A percentile compares a stretch with the other conserved stretches of the same genome.
Conservation (phyloP, 2,329 filamentous ascomycete species). For the Cercospora berteroae region DNA sequence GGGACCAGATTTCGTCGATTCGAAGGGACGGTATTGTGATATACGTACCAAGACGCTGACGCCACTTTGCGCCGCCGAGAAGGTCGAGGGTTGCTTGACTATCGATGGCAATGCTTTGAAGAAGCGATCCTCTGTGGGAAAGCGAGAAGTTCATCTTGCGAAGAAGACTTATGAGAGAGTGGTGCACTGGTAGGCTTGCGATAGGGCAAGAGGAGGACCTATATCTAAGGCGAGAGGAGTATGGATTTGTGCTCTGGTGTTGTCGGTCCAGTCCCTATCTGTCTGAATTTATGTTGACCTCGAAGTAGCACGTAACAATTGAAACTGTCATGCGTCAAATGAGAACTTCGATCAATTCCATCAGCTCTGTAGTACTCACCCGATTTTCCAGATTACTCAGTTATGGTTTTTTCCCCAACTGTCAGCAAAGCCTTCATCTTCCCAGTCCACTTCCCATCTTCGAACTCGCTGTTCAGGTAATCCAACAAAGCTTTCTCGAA, state of each 20-base stretch:
- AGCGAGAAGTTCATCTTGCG: not conserved
- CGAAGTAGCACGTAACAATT: no score
- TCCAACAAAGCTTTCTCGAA: not conserved
- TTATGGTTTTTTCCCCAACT: not conserved
- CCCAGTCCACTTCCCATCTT: not conserved
- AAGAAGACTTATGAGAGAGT: not conserved
- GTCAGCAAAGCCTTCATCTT: slow-evolving; percentile 1
- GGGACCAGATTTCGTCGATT: not conserved
- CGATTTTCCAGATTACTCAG: no score
- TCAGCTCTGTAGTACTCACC: no score
- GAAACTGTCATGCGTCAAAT: no score
- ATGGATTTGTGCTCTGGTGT: not conserved
- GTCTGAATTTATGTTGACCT: no score
- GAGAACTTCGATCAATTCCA: no score
- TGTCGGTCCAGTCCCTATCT: not conserved
- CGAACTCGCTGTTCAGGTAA: not conserved
- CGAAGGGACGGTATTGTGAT: not conserved
- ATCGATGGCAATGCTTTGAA: not conserved
- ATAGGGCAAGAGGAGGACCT: not conserved
- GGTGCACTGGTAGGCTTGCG: not conserved
- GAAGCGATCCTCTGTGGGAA: not conserved
- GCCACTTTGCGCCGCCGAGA: not conserved
- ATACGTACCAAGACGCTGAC: not conserved
- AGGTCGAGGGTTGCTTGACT: not conserved
- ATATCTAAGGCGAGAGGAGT: not conserved